Evolutionary conservation across 768 basidiomycete species (phyloP).

Genomic region (Kwoniella botswanensis): DNA sequence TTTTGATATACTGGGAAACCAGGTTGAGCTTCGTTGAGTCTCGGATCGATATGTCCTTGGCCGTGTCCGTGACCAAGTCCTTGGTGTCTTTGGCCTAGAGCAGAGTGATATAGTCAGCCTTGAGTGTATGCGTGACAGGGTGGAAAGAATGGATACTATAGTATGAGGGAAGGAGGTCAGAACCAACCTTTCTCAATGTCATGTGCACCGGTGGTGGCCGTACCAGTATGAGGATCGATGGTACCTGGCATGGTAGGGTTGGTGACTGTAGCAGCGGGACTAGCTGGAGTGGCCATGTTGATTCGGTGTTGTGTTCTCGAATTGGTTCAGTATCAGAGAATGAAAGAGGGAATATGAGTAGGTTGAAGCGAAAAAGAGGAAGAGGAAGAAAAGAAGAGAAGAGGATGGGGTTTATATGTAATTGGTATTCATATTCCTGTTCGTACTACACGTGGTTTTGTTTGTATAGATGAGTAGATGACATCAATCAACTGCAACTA

Average conservation of each 20-base stretch:
- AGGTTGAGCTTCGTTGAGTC: constrained; percentile 7
- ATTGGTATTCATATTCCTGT: constrained; percentile 1
- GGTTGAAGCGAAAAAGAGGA: constrained; percentile 1
- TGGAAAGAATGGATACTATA: background rate
- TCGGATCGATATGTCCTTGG: background rate
- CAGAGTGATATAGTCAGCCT: background rate
- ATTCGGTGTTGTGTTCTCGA: background rate
- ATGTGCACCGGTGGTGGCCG: constrained; percentile 5
- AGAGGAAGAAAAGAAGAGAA: constrained; percentile 9
- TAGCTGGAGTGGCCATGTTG: constrained; percentile 10
- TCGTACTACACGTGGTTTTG: background rate
- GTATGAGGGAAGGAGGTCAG: background rate
- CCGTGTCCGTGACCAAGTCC: too few relatives aligned
- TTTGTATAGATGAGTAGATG: constrained; percentile 2
- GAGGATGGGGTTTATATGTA: background rate
- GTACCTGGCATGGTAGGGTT: constrained; percentile 1
- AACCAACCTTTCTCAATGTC: constrained; percentile 18
- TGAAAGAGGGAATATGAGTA: constrained; percentile 2
- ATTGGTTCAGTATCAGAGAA: background rate
- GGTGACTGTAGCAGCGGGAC: constrained; percentile 6
- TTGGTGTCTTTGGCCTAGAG: background rate
- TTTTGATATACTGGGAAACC: constrained; percentile 9
- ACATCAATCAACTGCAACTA: background rate
- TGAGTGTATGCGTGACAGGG: background rate
- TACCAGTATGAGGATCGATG: constrained; percentile 10